Evolutionary conservation across 2,329 filamentous ascomycete species (phyloP).

Genomic region (Aspergillus flavus): DNA sequence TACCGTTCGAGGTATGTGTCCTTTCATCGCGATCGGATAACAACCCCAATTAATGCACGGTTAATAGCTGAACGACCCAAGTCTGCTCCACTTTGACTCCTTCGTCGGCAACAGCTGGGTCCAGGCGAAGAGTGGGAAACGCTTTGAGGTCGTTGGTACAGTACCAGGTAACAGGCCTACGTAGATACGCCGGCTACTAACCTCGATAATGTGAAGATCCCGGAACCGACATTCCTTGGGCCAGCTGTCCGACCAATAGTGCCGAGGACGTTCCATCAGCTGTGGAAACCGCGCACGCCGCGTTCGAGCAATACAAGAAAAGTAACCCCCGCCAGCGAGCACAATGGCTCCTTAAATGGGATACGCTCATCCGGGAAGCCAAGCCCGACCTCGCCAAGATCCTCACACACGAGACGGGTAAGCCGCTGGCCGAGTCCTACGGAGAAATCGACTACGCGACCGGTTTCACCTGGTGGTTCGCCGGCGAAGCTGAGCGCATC

Average conservation of each 20-base stretch:
- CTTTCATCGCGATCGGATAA: no score
- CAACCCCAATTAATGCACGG: neutral
- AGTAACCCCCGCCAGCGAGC: conserved; percentile 63
- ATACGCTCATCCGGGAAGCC: conserved; percentile 64
- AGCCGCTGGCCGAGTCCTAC: conserved; percentile 57
- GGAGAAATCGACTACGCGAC: conserved; percentile 60
- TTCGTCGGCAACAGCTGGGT: conserved; percentile 55
- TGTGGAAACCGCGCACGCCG: conserved; percentile 61
- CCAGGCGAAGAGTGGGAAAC: conserved; percentile 48
- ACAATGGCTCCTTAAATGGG: conserved; percentile 66
- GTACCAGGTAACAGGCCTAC: neutral
- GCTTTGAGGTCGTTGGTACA: conserved; percentile 54
- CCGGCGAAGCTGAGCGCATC: conserved; percentile 64
- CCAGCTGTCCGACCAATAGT: conserved; percentile 53
- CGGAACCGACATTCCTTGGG: conserved; percentile 54
- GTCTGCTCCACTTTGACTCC: conserved; percentile 53
- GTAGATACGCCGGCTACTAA: neutral
- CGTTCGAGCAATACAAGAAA: conserved; percentile 63
- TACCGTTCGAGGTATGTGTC: conserved; percentile 41
- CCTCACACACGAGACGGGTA: conserved; percentile 64
- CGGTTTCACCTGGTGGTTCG: conserved; percentile 61
- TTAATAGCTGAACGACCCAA: conserved; percentile 48
- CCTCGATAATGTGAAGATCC: conserved; percentile 44
- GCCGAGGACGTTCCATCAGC: conserved; percentile 64
- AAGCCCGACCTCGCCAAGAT: conserved; percentile 65